Base-by-base conservation (phyloP, 2,329 filamentous ascomycete genomes). In the Diaporthe helianthi region DNA sequence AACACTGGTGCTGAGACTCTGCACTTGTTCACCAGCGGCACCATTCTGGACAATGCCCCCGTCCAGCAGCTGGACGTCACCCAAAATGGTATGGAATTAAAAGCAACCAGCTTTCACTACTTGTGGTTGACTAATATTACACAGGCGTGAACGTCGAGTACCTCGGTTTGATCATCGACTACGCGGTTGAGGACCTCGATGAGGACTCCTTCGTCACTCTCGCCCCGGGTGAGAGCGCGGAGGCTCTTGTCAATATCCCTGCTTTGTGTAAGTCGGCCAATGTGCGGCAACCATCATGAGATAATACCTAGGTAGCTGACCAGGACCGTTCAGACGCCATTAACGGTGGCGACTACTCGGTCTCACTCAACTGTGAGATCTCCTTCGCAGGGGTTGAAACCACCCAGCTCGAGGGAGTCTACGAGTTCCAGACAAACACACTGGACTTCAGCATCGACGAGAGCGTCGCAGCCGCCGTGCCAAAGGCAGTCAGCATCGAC, bases 361-460 rank as follows among this genome's bases (percentile, higher is more conserved):
- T 67, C 24, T 67, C 65, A 7, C 51, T 67, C 7, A 24, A 44
- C 52, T 44, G 53, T 41, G 53, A 53, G 33, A 55, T 67, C 36
- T 41, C 52, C 13, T 67, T 58, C 29, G 65, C 65, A 2, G 52
- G 51, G 13, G 52, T 58, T 12, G 38, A 67, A 29, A 58, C 44
- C 19, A 67, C 65, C 4, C 49, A 67, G 52, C 51, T 67, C 15
- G 52, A 53, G 26, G 65, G 65, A 12, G n/a, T 67, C 12, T 67
- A 67, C 38, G 52, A 67, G 36, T 67, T 67, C 65, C 41, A 55
- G 12, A 67, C 51, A 26, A 67, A 67, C 65, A 67, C 65, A 2
- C 38, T 67, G 49, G 41, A 53, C 0, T 49, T 67, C 52, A 67
- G 33, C 65, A 38, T 67, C 52, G 65, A 67, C 6, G 65, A 53